Evolutionary conservation across 371 early-diverging fungal genomes (phyloP).

Genomic region (Syncephalastrum racemosum): DNA sequence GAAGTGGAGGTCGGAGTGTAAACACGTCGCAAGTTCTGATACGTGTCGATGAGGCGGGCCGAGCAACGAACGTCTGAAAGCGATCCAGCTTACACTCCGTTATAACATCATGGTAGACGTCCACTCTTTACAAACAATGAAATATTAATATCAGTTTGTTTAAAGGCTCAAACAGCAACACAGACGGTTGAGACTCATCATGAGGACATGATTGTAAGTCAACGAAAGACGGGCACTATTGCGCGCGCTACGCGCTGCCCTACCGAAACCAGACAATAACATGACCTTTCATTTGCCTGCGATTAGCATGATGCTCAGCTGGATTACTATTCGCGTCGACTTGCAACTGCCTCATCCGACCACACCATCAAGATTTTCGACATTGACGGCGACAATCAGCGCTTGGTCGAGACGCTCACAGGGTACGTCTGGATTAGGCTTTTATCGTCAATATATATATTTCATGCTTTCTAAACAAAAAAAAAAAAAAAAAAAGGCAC

Average conservation of each 20-base stretch:
- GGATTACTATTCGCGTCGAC: conserved; percentile 95
- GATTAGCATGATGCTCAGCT: conserved; percentile 95
- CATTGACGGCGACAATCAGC: conserved; percentile 81
- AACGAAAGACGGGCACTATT: conserved; percentile 6
- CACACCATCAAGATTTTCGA: conserved; percentile 91
- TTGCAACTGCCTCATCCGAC: conserved; percentile 98
- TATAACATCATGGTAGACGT: neutral
- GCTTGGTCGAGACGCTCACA: conserved; percentile 73
- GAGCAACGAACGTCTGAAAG: neutral
- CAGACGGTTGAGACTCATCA: conserved; percentile 88
- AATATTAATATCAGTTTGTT: neutral
- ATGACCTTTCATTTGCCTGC: conserved; percentile 4
- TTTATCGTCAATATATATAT: conserved; percentile 1
- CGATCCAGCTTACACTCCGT: neutral
- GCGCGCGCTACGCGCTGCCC: neutral
- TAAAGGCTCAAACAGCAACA: conserved; percentile 28
- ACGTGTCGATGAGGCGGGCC: too few species aligned
- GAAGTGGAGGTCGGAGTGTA: too few species aligned
- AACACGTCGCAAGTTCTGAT: too few species aligned
- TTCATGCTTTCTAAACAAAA: too few species aligned
- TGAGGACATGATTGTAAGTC: conserved; percentile 90
- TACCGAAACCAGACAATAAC: neutral
- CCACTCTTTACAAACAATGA: too few species aligned
- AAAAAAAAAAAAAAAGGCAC: conserved; percentile 58
- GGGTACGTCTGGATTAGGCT: conserved; percentile 51